Conservation (phyloP, 345 rosid genomes). For the Brassica napus region DNA sequence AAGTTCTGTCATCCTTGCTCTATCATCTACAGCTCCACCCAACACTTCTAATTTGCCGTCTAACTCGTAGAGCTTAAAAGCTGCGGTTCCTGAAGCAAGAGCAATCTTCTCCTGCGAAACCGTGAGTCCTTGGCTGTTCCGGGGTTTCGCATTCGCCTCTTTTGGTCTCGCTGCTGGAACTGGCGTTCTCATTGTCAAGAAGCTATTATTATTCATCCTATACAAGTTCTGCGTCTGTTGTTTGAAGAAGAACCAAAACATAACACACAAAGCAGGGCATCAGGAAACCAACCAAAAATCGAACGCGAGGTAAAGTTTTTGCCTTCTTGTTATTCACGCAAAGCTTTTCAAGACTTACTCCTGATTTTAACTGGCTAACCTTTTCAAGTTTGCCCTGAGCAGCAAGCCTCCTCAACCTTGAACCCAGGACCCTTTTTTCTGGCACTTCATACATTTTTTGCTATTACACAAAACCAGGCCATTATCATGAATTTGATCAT, state of each 20-base stretch:
- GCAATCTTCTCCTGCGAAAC: conserved; percentile 41
- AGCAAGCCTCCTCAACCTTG: conserved; percentile 77
- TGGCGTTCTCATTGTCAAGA: conserved; percentile 44
- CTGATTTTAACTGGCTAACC: conserved; percentile 50
- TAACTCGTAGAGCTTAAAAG: conserved; percentile 66
- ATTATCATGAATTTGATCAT: conserved; percentile 17
- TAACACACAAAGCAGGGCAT: not conserved
- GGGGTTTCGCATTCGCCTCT: conserved; percentile 27
- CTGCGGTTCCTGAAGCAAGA: conserved; percentile 60
- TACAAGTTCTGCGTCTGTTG: conserved; percentile 63
- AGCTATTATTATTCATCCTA: conserved; percentile 45
- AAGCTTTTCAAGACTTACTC: conserved; percentile 26
- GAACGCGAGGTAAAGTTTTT: not conserved
- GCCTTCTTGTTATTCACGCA: not conserved
- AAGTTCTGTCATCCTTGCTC: conserved; percentile 51
- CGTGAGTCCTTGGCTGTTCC: conserved; percentile 32
- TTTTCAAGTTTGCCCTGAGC: conserved; percentile 71
- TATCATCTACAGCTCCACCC: conserved; percentile 56
- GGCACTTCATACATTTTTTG: conserved; percentile 71
- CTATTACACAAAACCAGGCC: conserved; percentile 27
- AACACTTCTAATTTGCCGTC: conserved; percentile 58
- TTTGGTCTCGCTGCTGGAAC: conserved; percentile 46
- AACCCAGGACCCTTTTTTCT: conserved; percentile 53
- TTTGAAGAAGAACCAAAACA: conserved; percentile 12
- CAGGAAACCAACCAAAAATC: conserved; percentile 11